A percentile compares a stretch with the other conserved stretches of the same genome.
These are phyloP conservation scores for Cytospora leucostoma DNA, from an alignment of 2,329 filamentous ascomycete genomes.

Conservation along the genomic window DNA sequence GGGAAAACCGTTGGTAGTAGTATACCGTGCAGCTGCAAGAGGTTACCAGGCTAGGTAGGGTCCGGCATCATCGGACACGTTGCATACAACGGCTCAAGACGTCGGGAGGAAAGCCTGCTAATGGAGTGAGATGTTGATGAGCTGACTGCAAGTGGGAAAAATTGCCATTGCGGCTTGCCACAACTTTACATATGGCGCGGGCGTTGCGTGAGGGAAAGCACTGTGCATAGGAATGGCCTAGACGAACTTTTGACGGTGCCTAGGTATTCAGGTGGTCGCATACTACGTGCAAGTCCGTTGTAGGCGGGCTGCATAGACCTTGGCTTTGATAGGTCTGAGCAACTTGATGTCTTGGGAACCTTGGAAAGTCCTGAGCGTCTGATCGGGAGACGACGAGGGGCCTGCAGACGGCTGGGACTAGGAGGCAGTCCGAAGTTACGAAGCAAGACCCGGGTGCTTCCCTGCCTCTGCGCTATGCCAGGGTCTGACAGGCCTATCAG, in stretches of 20 bases:
- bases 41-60: not conserved
- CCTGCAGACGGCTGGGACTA: not conserved
- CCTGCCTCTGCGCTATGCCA: not conserved
- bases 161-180: slow-evolving; percentile 1
- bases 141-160: slow-evolving; percentile 5
- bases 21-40: not conserved
- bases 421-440: not conserved
- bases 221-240: not conserved
- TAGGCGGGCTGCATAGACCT: slow-evolving; percentile 2
- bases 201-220: slow-evolving; percentile 1
- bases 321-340: not conserved
- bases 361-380: not conserved
- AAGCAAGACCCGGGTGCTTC: not conserved
- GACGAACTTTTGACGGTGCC: not conserved
- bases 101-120: slow-evolving; percentile 17
- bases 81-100: slow-evolving; percentile 6
- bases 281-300: slow-evolving; percentile 3
- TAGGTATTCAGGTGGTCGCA: not conserved
- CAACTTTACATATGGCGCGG: not conserved
- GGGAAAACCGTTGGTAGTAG: not conserved
- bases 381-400: not conserved
- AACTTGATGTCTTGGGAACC: not conserved
- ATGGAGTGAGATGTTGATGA: slow-evolving; percentile 7
- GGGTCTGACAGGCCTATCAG: not conserved
- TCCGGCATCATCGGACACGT: slow-evolving; percentile 10